Conservation (phyloP, 495 filamentous ascomycete genomes). For the Xylaria curta region DNA sequence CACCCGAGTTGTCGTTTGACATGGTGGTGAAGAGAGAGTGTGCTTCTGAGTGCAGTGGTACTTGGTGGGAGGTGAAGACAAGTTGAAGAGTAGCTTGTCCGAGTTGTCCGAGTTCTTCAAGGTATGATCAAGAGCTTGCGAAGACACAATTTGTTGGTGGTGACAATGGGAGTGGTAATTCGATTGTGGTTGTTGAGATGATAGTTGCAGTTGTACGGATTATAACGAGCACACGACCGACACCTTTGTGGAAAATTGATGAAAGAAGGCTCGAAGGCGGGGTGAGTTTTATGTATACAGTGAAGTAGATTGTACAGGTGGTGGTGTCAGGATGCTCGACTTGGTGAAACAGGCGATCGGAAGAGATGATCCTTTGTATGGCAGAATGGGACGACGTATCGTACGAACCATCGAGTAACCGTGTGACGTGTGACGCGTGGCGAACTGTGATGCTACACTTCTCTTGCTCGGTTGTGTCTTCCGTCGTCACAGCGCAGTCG, state of each 20-base stretch:
- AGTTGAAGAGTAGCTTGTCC: background rate
- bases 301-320: background rate
- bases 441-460: constrained; percentile 15
- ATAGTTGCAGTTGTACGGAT: background rate
- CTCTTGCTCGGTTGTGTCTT: background rate
- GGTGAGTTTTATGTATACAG: constrained; percentile 9
- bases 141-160: background rate
- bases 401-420: constrained; percentile 20
- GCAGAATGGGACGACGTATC: constrained; percentile 22
- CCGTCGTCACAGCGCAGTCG: background rate
- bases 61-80: background rate
- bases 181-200: background rate
- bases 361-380: constrained; percentile 27
- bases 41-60: background rate
- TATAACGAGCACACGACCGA: constrained; percentile 11
- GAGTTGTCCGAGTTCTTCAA: background rate
- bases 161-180: background rate
- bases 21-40: constrained; percentile 23
- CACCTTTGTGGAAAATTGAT: constrained; percentile 15
- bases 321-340: constrained; percentile 7
- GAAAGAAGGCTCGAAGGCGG: constrained; percentile 12
- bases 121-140: constrained; percentile 6
- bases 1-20: constrained; percentile 43
- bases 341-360: constrained; percentile 18
- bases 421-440: constrained; percentile 24